phyloP scores from a whole-genome alignment of 768 basidiomycete species.

The Dioszegia crocea region DNA sequence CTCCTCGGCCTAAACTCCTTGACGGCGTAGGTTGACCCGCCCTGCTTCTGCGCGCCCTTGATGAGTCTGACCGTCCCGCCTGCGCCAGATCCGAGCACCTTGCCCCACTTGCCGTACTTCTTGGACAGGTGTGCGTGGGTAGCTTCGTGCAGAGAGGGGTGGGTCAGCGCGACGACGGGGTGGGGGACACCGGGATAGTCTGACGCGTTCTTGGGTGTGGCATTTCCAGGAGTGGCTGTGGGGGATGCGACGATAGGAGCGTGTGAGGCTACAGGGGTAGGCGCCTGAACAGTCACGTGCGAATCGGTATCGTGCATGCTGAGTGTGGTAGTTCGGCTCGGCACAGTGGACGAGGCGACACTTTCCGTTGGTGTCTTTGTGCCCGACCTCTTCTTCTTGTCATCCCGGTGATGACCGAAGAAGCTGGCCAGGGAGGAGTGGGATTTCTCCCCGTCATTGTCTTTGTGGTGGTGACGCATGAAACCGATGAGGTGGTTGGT shows the following conservation, averaged over 20 bases:
- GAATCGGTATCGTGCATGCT: constrained; percentile 18
- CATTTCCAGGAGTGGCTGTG: constrained; percentile 28
- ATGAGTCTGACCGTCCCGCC: constrained; percentile 98
- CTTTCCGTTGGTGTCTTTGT: constrained; percentile 34
- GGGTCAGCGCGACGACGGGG: constrained; percentile 44
- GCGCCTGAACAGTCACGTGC: background rate
- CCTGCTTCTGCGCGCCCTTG: constrained; percentile 75
- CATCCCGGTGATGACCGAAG: constrained; percentile 42
- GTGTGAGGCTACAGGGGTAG: background rate
- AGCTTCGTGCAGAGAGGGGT: constrained; percentile 49
- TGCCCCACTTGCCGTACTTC: constrained; percentile 99
- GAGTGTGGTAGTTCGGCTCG: constrained; percentile 30
- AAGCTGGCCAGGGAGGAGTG: constrained; percentile 45
- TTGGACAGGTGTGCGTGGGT: constrained; percentile 71
- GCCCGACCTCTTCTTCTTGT: constrained; percentile 35
- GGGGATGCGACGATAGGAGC: background rate
- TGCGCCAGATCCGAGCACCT: constrained; percentile 88
- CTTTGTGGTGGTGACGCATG: constrained; percentile 47
- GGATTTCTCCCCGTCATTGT: constrained; percentile 47
- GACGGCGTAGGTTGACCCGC: constrained; percentile 83
- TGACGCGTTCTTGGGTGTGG: constrained; percentile 39
- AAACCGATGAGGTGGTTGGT: constrained; percentile 45
- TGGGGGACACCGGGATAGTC: constrained; percentile 46
- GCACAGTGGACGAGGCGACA: constrained; percentile 25
- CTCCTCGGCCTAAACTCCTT: constrained; percentile 95